Conservation (phyloP, 306 rosid genomes). For the Mimosa pudica region DNA sequence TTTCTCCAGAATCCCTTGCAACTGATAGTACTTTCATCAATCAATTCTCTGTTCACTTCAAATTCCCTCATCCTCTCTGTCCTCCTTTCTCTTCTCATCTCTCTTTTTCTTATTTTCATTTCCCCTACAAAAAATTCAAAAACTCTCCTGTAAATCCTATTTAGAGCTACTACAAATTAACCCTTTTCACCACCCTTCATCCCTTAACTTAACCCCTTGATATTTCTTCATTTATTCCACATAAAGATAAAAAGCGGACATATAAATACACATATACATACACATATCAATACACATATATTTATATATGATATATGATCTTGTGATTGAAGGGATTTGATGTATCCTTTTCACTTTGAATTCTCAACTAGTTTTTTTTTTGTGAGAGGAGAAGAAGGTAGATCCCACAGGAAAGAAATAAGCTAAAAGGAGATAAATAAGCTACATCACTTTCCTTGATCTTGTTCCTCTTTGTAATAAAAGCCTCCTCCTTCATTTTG, state of each 20-base stretch:
- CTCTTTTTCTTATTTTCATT: background rate
- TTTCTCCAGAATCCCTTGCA: conserved; percentile 77
- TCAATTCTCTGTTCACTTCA: conserved; percentile 43
- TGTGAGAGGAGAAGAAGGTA: conserved; percentile 7
- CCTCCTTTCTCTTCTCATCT: conserved; percentile 17
- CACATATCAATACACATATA: too few relatives aligned
- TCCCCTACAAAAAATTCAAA: background rate
- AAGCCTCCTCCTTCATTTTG: conserved; percentile 31
- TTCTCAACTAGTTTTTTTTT: conserved; percentile 32
- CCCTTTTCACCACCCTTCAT: background rate
- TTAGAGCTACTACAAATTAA: background rate
- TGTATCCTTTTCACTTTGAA: conserved; percentile 76
- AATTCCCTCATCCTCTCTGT: conserved; percentile 43
- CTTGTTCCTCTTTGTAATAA: conserved; percentile 58
- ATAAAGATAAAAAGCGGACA: conserved; percentile 23
- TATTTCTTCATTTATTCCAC: conserved; percentile 31
- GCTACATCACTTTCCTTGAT: conserved; percentile 42
- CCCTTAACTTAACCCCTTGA: background rate
- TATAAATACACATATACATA: too few relatives aligned
- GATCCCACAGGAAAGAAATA: conserved; percentile 36
- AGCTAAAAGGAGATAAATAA: conserved; percentile 12
- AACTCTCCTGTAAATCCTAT: background rate
- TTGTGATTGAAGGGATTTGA: conserved; percentile 57
- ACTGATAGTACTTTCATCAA: conserved; percentile 52
- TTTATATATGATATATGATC: conserved; percentile 18